phyloP scores from a whole-genome alignment of 805 yeast genomes.

The Maudiozyma barnettii region DNA sequence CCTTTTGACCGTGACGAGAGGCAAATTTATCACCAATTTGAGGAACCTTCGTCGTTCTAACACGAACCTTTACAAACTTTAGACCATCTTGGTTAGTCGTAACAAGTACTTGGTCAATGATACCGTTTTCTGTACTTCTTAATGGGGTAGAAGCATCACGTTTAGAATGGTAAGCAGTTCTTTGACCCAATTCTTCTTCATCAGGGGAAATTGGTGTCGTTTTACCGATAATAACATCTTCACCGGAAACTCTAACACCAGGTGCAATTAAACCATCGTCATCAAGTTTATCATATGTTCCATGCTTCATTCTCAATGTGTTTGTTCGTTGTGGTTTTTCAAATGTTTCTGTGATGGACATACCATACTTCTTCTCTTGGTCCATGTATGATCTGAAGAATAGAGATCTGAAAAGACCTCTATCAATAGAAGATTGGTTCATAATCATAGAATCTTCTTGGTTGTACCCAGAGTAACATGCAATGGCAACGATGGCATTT shows the following conservation, averaged over 20 bases:
- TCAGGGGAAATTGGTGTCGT: conserved; percentile 99
- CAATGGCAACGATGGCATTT: conserved; percentile 95
- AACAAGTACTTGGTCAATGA: conserved; percentile 92
- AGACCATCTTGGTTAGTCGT: conserved; percentile 98
- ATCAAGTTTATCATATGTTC: conserved; percentile 95
- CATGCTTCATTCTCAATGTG: conserved; percentile 91
- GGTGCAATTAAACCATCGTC: conserved; percentile 98
- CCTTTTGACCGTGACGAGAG: conserved; percentile 99
- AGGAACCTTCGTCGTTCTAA: conserved; percentile 97
- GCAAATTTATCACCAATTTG: conserved; percentile 99
- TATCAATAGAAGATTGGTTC: conserved; percentile 96
- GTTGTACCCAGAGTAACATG: conserved; percentile 96
- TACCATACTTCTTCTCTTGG: conserved; percentile 96
- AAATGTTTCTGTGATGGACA: conserved; percentile 95
- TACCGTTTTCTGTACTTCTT: conserved; percentile 94
- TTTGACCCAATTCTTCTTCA: conserved; percentile 95
- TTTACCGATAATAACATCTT: conserved; percentile 96
- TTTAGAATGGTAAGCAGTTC: conserved; percentile 96
- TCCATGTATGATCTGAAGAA: conserved; percentile 98
- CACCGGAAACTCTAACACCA: conserved; percentile 97
- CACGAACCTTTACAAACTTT: conserved; percentile 93
- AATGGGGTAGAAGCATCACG: conserved; percentile 98
- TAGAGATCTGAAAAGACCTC: conserved; percentile 91
- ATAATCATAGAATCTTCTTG: conserved; percentile 99
- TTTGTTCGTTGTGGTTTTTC: conserved; percentile 94